These are phyloP conservation scores for Penicillium hesseltinei DNA, from an alignment of 2,329 filamentous ascomycete genomes.

Conservation along the genomic window DNA sequence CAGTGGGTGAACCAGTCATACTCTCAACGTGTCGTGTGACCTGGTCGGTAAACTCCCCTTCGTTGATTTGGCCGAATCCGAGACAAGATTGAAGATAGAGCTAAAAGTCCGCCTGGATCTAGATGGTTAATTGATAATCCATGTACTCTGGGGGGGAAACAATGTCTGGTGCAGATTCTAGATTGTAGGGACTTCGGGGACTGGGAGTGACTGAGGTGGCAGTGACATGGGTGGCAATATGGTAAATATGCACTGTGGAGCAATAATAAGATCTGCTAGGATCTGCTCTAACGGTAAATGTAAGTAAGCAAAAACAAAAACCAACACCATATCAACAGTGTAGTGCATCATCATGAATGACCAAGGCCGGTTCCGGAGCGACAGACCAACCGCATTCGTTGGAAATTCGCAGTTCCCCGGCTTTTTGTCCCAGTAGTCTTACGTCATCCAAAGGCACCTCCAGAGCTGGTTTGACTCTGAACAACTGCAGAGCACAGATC, in stretches of 20 bases:
- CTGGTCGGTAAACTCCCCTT: conserved; percentile 1
- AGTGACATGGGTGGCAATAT: not conserved
- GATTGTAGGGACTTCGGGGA: not conserved
- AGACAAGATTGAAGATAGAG: conserved; percentile 1
- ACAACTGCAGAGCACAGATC: conserved; percentile 12
- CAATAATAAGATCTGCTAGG: no score
- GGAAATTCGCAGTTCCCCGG: conserved; percentile 28
- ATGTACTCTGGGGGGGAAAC: not conserved
- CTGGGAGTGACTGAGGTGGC: not conserved
- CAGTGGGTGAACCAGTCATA: not conserved
- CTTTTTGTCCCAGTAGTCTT: conserved; percentile 32
- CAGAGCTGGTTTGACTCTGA: conserved; percentile 10
- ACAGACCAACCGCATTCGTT: conserved; percentile 26
- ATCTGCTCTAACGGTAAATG: not conserved
- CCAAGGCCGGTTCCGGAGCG: conserved; percentile 9
- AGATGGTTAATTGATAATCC: not conserved
- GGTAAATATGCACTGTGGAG: not conserved
- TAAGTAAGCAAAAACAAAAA: not conserved
- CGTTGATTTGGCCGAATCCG: not conserved
- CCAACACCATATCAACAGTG: not conserved
- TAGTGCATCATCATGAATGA: conserved; percentile 7
- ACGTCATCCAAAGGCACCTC: conserved; percentile 33
- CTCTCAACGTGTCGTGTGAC: conserved; percentile 6
- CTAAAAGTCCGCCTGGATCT: not conserved
- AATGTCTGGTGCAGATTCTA: not conserved